phyloP scores from a whole-genome alignment of 805 yeast genomes.

The Saturnispora besseyi region DNA sequence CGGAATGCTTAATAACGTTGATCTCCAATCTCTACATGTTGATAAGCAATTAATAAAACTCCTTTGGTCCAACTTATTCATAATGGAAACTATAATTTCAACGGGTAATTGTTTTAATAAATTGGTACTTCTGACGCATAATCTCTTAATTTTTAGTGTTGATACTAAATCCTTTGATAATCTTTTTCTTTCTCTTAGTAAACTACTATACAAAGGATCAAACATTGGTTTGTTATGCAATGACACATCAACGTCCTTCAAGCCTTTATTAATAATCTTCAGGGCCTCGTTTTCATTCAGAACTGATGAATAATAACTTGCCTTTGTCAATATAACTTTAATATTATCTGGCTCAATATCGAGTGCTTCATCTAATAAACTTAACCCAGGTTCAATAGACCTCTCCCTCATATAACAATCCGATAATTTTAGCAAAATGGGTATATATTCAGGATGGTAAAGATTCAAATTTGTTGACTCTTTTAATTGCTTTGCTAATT shows the following conservation, averaged over 20 bases:
- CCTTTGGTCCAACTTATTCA: constrained; percentile 4
- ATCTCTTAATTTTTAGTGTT: not conserved
- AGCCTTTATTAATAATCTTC: not conserved
- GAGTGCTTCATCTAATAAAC: not conserved
- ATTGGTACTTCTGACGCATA: constrained; percentile 3
- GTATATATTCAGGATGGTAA: constrained; percentile 2
- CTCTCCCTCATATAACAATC: constrained; percentile 1
- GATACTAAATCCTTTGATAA: not conserved
- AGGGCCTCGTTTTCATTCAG: constrained; percentile 11
- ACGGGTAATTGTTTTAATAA: constrained; percentile 8
- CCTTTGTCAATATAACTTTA: constrained; percentile 2
- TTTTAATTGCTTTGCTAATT: not conserved
- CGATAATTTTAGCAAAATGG: constrained; percentile 3
- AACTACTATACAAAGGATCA: constrained; percentile 1
- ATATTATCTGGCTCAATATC: constrained; percentile 8
- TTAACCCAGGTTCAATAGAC: not conserved
- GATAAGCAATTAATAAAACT: constrained; percentile 5
- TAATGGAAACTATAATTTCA: constrained; percentile 8
- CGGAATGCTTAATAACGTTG: constrained; percentile 9
- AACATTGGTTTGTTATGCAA: not conserved
- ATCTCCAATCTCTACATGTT: constrained; percentile 13
- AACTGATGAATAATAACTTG: constrained; percentile 2
- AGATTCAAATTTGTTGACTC: not conserved
- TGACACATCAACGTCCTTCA: not conserved
- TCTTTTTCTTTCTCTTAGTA: not conserved